phyloP scores from a whole-genome alignment of 345 rosid genomes.

The Arabidopsis suecica region DNA sequence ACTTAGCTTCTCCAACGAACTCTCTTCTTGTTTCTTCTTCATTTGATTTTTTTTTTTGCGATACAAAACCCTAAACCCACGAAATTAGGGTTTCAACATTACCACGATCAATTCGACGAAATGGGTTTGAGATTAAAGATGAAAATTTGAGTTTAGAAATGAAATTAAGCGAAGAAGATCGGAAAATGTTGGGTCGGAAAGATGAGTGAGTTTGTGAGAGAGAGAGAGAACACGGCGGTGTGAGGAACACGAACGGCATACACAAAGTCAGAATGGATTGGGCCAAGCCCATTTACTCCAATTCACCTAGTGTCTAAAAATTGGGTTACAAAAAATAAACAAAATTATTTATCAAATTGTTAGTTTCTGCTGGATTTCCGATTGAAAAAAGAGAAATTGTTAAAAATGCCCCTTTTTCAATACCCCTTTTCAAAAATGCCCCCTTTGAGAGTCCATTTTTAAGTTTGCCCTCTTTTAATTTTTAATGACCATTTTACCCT shows the following conservation, averaged over 20 bases:
- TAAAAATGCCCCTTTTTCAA: too few species aligned
- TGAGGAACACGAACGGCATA: constrained; percentile 9
- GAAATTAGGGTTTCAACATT: constrained; percentile 29
- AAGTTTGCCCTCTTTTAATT: too few species aligned
- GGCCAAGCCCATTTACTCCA: constrained; percentile 23
- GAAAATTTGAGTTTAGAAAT: neutral
- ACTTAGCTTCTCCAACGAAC: constrained; percentile 85
- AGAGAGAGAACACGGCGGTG: constrained; percentile 18
- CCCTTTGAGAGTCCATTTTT: too few species aligned
- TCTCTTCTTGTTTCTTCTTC: constrained; percentile 90
- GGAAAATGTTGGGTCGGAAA: constrained; percentile 10
- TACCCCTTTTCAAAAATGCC: too few species aligned
- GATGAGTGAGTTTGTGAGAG: constrained; percentile 17
- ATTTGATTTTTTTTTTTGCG: constrained; percentile 2
- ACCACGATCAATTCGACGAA: constrained; percentile 6
- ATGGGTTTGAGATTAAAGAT: neutral
- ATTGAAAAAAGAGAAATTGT: too few species aligned
- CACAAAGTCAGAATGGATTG: constrained; percentile 4
- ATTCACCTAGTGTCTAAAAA: neutral
- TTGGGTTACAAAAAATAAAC: neutral
- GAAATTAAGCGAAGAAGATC: neutral
- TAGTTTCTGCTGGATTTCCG: too few species aligned
- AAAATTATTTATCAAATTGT: too few species aligned
- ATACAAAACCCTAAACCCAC: constrained; percentile 12
- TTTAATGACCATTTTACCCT: too few species aligned